Conservation (phyloP, 257 asterid genomes). For the Cruciata laevipes region DNA sequence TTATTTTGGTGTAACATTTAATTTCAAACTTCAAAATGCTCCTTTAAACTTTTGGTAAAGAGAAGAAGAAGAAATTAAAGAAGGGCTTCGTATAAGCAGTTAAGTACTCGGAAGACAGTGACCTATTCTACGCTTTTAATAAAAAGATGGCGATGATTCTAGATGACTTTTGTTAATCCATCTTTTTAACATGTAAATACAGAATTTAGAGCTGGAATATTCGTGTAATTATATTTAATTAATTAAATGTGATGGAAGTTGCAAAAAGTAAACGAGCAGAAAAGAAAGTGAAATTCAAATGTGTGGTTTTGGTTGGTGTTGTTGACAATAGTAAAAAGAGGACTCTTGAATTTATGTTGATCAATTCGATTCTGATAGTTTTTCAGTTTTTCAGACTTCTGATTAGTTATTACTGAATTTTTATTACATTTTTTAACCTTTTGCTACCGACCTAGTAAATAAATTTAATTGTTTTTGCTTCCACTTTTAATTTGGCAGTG, state of each 20-base stretch:
- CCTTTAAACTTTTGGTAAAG: constrained; percentile 14
- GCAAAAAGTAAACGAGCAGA: neutral
- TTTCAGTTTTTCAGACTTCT: neutral
- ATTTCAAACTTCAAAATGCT: constrained; percentile 8
- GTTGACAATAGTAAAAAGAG: neutral
- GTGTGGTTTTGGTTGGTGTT: neutral
- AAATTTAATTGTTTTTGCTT: too few relatives aligned
- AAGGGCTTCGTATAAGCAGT: neutral
- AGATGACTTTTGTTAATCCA: constrained; percentile 3
- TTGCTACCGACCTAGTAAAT: neutral
- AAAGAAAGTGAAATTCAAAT: constrained; percentile 5
- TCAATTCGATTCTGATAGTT: neutral
- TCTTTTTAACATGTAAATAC: neutral
- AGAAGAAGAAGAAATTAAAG: neutral
- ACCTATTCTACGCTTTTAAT: constrained; percentile 1
- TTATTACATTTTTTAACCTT: neutral
- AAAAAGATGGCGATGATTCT: constrained; percentile 6
- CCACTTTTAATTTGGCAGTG: too few relatives aligned
- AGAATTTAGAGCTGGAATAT: constrained; percentile 1
- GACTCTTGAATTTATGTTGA: neutral
- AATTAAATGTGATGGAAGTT: constrained; percentile 6
- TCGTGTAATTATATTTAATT: constrained; percentile 22
- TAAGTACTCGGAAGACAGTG: neutral
- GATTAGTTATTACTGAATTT: too few relatives aligned
- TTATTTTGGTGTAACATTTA: constrained; percentile 1